phyloP scores from a whole-genome alignment of 257 asterid species.

The Nicotiana undulata region DNA sequence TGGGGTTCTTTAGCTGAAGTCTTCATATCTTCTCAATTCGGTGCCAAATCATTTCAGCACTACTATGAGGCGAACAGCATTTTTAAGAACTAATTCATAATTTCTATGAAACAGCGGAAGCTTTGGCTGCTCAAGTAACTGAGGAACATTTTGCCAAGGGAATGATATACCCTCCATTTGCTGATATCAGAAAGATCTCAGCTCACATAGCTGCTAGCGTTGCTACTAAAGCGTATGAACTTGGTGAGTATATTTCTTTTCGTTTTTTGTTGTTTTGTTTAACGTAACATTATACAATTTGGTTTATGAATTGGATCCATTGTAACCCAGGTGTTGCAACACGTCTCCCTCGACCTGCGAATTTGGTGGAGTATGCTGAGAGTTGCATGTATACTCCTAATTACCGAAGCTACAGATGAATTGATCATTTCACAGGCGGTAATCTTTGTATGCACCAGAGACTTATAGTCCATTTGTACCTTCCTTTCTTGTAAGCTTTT shows the following conservation, averaged over 20 bases:
- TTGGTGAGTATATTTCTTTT: constrained; percentile 41
- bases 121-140: constrained; percentile 84
- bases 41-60: neutral
- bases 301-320: neutral
- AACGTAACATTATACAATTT: neutral
- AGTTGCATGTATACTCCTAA: constrained; percentile 98
- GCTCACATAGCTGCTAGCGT: constrained; percentile 90
- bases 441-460: neutral
- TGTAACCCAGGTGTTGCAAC: constrained; percentile 64
- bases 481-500: neutral
- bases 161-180: constrained; percentile 82
- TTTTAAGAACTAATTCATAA: neutral
- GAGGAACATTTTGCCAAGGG: constrained; percentile 89
- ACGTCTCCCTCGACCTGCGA: constrained; percentile 78
- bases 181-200: constrained; percentile 80
- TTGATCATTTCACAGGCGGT: neutral
- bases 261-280: neutral
- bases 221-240: constrained; percentile 98
- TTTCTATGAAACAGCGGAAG: constrained; percentile 73
- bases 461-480: neutral
- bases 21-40: neutral
- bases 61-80: neutral
- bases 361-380: constrained; percentile 83
- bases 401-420: constrained; percentile 64
- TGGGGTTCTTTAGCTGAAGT: neutral